Evolutionary conservation across 495 filamentous ascomycete genomes (phyloP).

Genomic region (Aspergillus nanangensis): DNA sequence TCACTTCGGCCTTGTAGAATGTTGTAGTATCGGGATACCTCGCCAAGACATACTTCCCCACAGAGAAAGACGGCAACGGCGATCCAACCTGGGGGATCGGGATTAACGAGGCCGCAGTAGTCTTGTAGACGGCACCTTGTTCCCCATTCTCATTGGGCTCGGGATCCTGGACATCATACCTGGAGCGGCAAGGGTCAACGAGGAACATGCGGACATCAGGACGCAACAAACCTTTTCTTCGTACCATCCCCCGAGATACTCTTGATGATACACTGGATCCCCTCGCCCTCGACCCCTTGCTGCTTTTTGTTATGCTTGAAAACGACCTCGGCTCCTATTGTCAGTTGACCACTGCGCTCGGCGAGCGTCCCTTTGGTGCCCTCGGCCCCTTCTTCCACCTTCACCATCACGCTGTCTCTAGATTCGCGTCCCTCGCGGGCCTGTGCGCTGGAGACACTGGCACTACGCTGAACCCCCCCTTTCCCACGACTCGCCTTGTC

Average conservation of each 20-base stretch:
- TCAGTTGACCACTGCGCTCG: conserved; percentile 51
- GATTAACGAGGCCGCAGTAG: conserved; percentile 75
- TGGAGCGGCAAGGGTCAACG: conserved; percentile 21
- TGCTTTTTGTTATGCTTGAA: conserved; percentile 76
- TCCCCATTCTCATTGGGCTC: conserved; percentile 78
- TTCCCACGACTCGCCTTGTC: conserved; percentile 45
- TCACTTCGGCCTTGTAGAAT: conserved; percentile 95
- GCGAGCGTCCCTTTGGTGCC: conserved; percentile 43
- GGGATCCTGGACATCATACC: conserved; percentile 92
- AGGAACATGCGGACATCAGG: conserved; percentile 7
- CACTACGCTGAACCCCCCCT: conserved; percentile 47
- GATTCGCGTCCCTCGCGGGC: conserved; percentile 34
- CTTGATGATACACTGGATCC: conserved; percentile 86
- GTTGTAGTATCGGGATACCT: conserved; percentile 91
- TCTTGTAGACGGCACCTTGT: conserved; percentile 68
- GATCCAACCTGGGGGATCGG: conserved; percentile 64
- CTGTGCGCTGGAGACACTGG: conserved; percentile 49
- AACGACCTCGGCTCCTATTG: conserved; percentile 75
- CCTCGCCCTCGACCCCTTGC: conserved; percentile 58
- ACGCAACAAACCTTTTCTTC: conserved; percentile 57
- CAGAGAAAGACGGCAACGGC: conserved; percentile 63
- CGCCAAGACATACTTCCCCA: conserved; percentile 76
- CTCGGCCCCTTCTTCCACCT: conserved; percentile 53
- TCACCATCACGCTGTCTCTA: conserved; percentile 40
- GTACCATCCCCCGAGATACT: conserved; percentile 79